These are phyloP conservation scores for Trichoderma gracile DNA, from an alignment of 2,329 filamentous ascomycete species.

Conservation along the genomic window DNA sequence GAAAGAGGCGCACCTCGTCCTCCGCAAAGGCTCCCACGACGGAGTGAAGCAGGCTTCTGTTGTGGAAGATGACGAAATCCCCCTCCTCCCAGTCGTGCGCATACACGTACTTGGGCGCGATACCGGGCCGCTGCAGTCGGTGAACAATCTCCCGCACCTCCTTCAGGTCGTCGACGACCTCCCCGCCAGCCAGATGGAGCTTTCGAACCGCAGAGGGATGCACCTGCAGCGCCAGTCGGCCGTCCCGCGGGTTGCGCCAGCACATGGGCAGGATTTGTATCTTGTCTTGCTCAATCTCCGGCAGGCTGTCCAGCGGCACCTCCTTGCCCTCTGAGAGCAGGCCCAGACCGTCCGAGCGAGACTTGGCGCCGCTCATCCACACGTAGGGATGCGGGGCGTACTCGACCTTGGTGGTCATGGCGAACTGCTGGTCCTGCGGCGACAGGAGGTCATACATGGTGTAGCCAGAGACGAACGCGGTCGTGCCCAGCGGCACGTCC, in stretches of 20 bases:
- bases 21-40: constrained; percentile 74
- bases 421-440: constrained; percentile 66
- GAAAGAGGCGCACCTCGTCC: constrained; percentile 72
- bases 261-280: constrained; percentile 74
- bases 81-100: constrained; percentile 76
- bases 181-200: constrained; percentile 66
- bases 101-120: constrained; percentile 68
- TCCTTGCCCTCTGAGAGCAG: constrained; percentile 67
- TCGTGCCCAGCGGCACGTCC: constrained; percentile 71
- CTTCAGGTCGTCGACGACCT: constrained; percentile 66
- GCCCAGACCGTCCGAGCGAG: constrained; percentile 69
- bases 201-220: constrained; percentile 71
- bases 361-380: constrained; percentile 73
- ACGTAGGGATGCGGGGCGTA: constrained; percentile 80
- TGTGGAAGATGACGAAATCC: constrained; percentile 77
- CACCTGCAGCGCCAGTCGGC: constrained; percentile 68
- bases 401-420: constrained; percentile 65
- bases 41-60: constrained; percentile 71
- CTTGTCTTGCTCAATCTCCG: constrained; percentile 63
- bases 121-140: constrained; percentile 69
- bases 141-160: constrained; percentile 69
- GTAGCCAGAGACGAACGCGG: constrained; percentile 72
- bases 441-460: constrained; percentile 69
- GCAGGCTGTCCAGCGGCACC: constrained; percentile 59
- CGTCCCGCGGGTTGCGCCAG: constrained; percentile 75